Conservation (phyloP, 768 basidiomycete genomes). For the Collybia nuda region DNA sequence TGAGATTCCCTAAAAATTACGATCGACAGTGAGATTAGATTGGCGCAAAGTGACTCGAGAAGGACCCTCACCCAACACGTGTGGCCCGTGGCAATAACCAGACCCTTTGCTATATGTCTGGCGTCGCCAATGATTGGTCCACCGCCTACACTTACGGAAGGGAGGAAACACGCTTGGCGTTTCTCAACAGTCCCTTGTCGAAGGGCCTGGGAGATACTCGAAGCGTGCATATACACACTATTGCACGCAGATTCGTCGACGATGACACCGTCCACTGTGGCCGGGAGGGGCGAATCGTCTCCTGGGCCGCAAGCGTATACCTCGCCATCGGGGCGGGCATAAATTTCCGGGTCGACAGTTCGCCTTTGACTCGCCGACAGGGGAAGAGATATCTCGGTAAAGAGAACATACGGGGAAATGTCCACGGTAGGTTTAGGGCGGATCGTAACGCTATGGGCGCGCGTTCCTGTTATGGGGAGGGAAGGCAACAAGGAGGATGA, state of each 20-base stretch:
- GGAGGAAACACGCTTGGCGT: constrained; percentile 77
- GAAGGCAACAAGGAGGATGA: constrained; percentile 57
- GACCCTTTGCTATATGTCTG: constrained; percentile 50
- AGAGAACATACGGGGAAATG: constrained; percentile 78
- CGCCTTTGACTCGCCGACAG: constrained; percentile 11
- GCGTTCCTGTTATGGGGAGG: constrained; percentile 60
- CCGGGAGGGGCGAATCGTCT: constrained; percentile 69
- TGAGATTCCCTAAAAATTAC: constrained; percentile 58
- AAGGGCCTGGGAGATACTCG: constrained; percentile 59
- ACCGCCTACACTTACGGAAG: constrained; percentile 53
- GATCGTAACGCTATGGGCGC: constrained; percentile 75
- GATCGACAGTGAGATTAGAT: neutral
- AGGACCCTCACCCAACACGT: constrained; percentile 66
- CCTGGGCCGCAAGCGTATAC: constrained; percentile 81
- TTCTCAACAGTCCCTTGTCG: constrained; percentile 50
- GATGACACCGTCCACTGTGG: constrained; percentile 68
- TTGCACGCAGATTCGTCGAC: constrained; percentile 59
- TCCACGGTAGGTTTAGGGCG: constrained; percentile 39
- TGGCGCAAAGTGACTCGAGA: neutral
- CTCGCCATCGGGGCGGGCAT: constrained; percentile 67
- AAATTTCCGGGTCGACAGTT: constrained; percentile 62
- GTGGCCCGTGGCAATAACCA: constrained; percentile 77
- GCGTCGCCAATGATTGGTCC: constrained; percentile 77
- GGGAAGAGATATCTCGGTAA: constrained; percentile 64
- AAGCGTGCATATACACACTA: constrained; percentile 52